Percentiles rank a stretch among this genome's conserved stretches.
phyloP scores from a whole-genome alignment of 768 basidiomycete genomes.

The Tephrocybe sp. region DNA sequence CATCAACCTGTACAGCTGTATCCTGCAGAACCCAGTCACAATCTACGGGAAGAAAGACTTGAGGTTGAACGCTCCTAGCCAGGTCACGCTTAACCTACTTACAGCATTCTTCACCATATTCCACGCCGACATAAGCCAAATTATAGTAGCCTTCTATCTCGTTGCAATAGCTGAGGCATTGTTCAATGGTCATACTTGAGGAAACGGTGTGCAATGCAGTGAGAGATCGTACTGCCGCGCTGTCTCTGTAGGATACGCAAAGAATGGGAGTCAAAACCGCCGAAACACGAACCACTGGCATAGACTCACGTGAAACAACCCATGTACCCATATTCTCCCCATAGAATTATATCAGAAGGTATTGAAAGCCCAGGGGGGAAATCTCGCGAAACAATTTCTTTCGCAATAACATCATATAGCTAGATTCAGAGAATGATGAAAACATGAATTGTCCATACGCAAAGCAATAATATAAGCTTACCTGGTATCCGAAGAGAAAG shows the following conservation, averaged over 20 bases:
- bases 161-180: background rate
- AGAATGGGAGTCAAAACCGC: too few species aligned
- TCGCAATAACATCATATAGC: too few species aligned
- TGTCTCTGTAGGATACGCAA: background rate
- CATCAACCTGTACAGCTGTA: background rate
- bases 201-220: background rate
- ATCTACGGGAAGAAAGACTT: background rate
- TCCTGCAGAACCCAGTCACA: conserved; percentile 2
- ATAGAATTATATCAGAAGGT: background rate
- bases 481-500: too few species aligned
- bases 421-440: too few species aligned
- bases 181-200: conserved; percentile 1
- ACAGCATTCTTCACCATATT: background rate
- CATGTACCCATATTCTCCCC: background rate
- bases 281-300: too few species aligned
- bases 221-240: background rate
- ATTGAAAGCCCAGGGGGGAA: background rate
- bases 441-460: too few species aligned
- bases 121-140: background rate
- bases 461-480: too few species aligned
- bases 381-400: background rate
- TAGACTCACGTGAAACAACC: background rate
- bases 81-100: background rate
- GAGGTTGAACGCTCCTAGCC: too few species aligned
- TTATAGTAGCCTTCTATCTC: background rate